These are phyloP conservation scores for Fusarium sp. DNA, from an alignment of 2,329 filamentous ascomycete species.

Conservation along the genomic window DNA sequence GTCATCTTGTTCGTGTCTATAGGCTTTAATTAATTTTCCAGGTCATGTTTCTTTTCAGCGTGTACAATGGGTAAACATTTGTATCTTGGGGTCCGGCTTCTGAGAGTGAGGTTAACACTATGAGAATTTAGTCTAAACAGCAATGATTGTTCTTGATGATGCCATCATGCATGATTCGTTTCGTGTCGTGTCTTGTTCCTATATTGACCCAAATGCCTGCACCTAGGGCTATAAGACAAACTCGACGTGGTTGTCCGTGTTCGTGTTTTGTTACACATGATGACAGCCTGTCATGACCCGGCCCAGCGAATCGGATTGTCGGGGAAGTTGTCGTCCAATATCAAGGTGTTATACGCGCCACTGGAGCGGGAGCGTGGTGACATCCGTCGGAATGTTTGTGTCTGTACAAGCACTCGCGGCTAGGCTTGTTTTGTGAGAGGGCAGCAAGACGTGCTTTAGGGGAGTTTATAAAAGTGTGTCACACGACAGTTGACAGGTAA, in stretches of 20 bases:
- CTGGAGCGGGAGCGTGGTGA: conserved; percentile 10
- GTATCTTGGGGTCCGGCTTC: background rate
- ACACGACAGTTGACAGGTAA: conserved; percentile 9
- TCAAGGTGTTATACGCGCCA: background rate
- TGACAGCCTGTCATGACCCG: conserved; percentile 18
- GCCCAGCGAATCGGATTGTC: conserved; percentile 29
- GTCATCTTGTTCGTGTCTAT: conserved; percentile 1
- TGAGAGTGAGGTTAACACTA: background rate
- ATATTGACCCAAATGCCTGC: background rate
- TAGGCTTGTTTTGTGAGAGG: conserved; percentile 27
- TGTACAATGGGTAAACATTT: background rate
- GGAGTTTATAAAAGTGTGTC: background rate
- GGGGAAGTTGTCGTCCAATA: conserved; percentile 6
- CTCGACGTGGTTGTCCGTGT: background rate
- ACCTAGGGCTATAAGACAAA: conserved; percentile 6
- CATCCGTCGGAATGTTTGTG: conserved; percentile 33
- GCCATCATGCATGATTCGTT: background rate
- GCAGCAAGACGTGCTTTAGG: conserved; percentile 1
- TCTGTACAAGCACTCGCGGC: background rate
- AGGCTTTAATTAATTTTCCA: background rate
- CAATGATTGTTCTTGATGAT: conserved; percentile 20
- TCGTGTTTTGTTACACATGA: background rate
- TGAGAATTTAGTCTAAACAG: conserved; percentile 2
- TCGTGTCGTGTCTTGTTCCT: background rate
- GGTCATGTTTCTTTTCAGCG: conserved; percentile 11